These are phyloP conservation scores for Rhizophagus prolifer DNA, from an alignment of 192 early-diverging fungal species.

Conservation along the genomic window DNA sequence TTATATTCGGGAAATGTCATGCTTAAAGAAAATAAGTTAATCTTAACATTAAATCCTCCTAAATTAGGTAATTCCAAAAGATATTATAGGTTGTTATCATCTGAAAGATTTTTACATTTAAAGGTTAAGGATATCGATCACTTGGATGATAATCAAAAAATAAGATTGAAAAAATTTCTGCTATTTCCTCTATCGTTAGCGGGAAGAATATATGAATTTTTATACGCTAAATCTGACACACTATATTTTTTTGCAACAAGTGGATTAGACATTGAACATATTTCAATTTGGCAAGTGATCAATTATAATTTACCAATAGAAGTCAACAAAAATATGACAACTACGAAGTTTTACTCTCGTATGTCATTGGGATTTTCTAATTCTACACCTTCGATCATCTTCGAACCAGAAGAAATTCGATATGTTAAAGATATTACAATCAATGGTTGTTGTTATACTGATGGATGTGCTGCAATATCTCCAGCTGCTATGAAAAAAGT, in stretches of 20 bases:
- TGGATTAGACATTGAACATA: conserved; percentile 1
- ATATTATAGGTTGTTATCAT: conserved; percentile 34
- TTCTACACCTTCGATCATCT: conserved; percentile 29
- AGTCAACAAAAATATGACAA: conserved; percentile 27
- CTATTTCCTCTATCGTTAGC: conserved; percentile 31
- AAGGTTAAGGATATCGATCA: background rate
- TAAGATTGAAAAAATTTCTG: background rate
- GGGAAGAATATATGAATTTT: conserved; percentile 32
- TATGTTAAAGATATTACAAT: background rate
- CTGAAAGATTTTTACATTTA: conserved; percentile 35
- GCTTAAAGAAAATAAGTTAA: background rate
- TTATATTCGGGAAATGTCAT: background rate
- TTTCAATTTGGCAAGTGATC: conserved; percentile 29
- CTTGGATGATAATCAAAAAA: background rate
- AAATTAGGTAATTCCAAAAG: conserved; percentile 30
- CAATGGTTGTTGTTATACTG: conserved; percentile 34
- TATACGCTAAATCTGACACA: conserved; percentile 35
- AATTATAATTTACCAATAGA: conserved; percentile 39
- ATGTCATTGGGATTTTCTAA: conserved; percentile 38
- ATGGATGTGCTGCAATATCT: conserved; percentile 40
- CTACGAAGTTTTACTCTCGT: conserved; percentile 32
- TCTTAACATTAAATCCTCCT: conserved; percentile 21
- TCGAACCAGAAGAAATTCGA: conserved; percentile 29
- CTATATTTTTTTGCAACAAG: conserved; percentile 38
- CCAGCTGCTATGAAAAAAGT: conserved; percentile 34